Evolutionary conservation across 2,329 filamentous ascomycete genomes (phyloP).

Genomic region (Dactylellina drechsleri): DNA sequence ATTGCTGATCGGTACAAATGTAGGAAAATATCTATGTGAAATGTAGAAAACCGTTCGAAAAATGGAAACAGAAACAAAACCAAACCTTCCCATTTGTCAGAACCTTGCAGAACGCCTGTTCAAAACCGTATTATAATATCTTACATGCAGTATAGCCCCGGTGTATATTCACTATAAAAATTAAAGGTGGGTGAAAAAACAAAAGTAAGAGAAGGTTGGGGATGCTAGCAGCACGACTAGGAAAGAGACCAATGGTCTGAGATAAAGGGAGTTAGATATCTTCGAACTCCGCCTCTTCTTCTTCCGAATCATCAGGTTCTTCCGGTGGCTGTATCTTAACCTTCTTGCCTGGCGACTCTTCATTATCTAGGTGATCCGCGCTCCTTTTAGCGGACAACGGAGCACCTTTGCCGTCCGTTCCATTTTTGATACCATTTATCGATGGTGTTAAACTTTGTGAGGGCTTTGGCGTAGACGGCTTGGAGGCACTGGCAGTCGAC

Average conservation of each 20-base stretch:
- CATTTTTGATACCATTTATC: slow-evolving; percentile 37
- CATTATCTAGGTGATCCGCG: slow-evolving; percentile 54
- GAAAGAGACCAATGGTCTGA: no score
- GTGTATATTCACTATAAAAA: background rate
- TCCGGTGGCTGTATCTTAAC: slow-evolving; percentile 61
- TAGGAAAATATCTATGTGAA: background rate
- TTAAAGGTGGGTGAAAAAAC: background rate
- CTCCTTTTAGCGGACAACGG: slow-evolving; percentile 43
- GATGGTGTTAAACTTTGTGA: slow-evolving; percentile 36
- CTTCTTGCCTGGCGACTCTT: slow-evolving; percentile 63
- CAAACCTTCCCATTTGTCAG: slow-evolving; percentile 3
- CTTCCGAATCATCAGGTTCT: slow-evolving; percentile 58
- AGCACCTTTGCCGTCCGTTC: slow-evolving; percentile 9
- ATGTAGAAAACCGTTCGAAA: background rate
- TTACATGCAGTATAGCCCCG: background rate
- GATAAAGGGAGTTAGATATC: slow-evolving; percentile 54
- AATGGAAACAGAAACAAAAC: slow-evolving; percentile 9
- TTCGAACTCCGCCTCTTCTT: slow-evolving; percentile 58
- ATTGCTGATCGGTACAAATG: background rate
- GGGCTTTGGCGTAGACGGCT: slow-evolving; percentile 44
- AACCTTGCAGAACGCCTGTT: slow-evolving; percentile 10
- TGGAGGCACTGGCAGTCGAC: slow-evolving; percentile 60
- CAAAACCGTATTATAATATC: slow-evolving; percentile 7
- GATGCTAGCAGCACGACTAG: background rate
- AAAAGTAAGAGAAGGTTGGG: background rate